Conservation (phyloP, 2,329 filamentous ascomycete species). For the Coleophoma cylindrospora region DNA sequence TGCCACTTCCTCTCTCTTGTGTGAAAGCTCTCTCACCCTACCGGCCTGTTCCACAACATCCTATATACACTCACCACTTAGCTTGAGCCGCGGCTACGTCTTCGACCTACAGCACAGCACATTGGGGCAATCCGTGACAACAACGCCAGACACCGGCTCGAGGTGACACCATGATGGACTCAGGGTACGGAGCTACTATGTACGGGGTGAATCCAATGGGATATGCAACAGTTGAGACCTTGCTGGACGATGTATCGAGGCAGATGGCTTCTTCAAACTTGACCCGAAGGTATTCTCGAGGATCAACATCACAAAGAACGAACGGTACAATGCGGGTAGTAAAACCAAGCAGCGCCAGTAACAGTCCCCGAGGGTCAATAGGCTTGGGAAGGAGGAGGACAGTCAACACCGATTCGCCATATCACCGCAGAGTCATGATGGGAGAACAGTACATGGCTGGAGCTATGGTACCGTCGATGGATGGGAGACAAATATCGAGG, state of each 20-base stretch:
- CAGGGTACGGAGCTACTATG: conserved; percentile 4
- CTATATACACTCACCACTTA: not conserved
- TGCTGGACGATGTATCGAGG: conserved; percentile 46
- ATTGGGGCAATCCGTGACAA: too few relatives aligned
- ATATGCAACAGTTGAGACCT: conserved; percentile 35
- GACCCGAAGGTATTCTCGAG: conserved; percentile 39
- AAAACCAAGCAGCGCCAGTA: conserved; percentile 65
- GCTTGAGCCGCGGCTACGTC: not conserved
- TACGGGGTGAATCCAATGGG: conserved; percentile 17
- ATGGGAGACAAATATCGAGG: conserved; percentile 23
- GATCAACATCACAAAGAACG: conserved; percentile 43
- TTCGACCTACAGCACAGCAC: too few relatives aligned
- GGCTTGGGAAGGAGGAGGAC: conserved; percentile 49
- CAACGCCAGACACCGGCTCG: too few relatives aligned
- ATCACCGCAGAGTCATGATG: conserved; percentile 19
- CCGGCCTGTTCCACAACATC: not conserved
- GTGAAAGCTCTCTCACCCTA: too few relatives aligned
- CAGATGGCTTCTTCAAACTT: conserved; percentile 44
- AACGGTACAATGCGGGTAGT: conserved; percentile 51
- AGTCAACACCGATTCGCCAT: conserved; percentile 41
- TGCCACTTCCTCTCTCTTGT: too few relatives aligned
- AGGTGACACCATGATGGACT: conserved; percentile 15
- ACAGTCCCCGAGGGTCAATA: conserved; percentile 56
- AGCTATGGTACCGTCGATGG: conserved; percentile 34
- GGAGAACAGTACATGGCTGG: conserved; percentile 37